Evolutionary conservation across 2,329 filamentous ascomycete species (phyloP).

Genomic region (Aureobasidium uvarum): DNA sequence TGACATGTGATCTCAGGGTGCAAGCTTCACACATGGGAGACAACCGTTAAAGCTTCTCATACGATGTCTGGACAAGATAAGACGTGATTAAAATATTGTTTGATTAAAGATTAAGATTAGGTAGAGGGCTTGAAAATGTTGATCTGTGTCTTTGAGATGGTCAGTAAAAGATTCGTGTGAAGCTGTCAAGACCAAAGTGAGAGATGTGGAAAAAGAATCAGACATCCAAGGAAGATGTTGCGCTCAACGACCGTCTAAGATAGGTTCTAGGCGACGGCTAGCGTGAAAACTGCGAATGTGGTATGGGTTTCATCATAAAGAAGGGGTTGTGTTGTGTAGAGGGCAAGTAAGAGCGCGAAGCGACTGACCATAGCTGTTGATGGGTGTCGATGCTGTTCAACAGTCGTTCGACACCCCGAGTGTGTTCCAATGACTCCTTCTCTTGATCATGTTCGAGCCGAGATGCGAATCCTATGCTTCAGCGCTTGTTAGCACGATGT

Average conservation of each 20-base stretch:
- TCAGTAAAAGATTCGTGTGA: constrained; percentile 1
- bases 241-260: constrained; percentile 40
- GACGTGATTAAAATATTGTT: not conserved
- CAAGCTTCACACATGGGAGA: not conserved
- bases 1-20: not conserved
- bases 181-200: not conserved
- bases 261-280: constrained; percentile 45
- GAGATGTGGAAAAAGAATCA: constrained; percentile 30
- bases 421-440: not conserved
- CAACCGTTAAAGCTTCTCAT: not conserved
- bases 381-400: not conserved
- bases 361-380: constrained; percentile 16
- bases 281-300: constrained; percentile 89
- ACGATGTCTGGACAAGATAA: not conserved
- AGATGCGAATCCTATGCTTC: constrained; percentile 9
- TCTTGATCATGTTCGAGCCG: not conserved
- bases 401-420: not conserved
- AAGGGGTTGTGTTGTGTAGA: constrained; percentile 16
- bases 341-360: not conserved
- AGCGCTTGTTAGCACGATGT: constrained; percentile 18
- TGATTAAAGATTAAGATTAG: not conserved
- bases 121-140: not conserved
- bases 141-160: constrained; percentile 13
- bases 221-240: constrained; percentile 45
- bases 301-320: constrained; percentile 70